Evolutionary conservation across 2,329 filamentous ascomycete species (phyloP).

Genomic region (Fusarium irregulare): DNA sequence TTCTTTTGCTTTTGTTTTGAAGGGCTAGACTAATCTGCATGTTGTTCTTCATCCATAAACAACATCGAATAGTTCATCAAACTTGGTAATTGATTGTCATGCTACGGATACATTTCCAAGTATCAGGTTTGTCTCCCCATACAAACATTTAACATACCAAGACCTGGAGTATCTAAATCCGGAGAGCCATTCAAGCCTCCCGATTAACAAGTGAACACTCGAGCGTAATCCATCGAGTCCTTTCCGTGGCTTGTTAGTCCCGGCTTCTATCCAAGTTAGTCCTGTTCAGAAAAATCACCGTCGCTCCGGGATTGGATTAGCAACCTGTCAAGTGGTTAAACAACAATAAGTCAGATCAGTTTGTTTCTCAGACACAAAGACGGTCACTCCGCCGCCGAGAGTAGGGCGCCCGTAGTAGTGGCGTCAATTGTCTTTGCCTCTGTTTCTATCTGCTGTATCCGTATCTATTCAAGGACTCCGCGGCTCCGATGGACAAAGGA

Average conservation of each 20-base stretch:
- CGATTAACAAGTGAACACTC: conserved; percentile 17
- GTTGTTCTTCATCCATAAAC: not conserved
- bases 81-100: not conserved
- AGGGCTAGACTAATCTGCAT: conserved; percentile 1
- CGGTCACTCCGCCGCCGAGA: conserved; percentile 21
- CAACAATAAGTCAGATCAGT: conserved; percentile 21
- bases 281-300: conserved; percentile 20
- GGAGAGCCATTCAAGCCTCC: conserved; percentile 15
- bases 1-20: not conserved
- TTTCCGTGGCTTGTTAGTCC: not conserved
- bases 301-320: conserved; percentile 23
- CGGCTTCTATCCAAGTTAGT: not conserved
- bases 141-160: not conserved
- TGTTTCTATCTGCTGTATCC: not conserved
- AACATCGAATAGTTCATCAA: not conserved
- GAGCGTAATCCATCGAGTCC: conserved; percentile 9
- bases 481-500: conserved; percentile 8
- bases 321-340: conserved; percentile 4
- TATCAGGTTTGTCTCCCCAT: not conserved
- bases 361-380: not conserved
- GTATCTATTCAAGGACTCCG: not conserved
- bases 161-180: conserved; percentile 2
- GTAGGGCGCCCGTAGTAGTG: conserved; percentile 7
- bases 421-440: not conserved
- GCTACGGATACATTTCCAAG: not conserved